A percentile compares a stretch with the other conserved stretches of the same genome.
Conservation (phyloP, 305 asterid species). For the Fraxinus nigra region DNA sequence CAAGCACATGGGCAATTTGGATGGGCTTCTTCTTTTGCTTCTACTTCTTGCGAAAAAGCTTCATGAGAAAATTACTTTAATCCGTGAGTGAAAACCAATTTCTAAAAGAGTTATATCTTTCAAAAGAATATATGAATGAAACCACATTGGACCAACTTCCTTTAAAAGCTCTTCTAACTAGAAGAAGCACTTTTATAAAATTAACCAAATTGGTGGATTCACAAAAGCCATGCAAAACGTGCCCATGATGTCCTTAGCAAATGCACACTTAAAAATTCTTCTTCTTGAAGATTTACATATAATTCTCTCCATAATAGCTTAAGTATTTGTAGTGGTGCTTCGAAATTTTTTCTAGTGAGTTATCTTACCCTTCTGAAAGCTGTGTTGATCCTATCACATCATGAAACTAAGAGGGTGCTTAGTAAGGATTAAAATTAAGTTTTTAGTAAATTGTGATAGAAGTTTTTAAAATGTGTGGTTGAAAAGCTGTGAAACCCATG, state of each 20-base stretch:
- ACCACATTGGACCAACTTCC: not conserved
- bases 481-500: too few relatives aligned
- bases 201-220: not conserved
- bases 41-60: not conserved
- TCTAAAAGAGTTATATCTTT: not conserved
- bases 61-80: not conserved
- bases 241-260: constrained; percentile 1
- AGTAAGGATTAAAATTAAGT: too few relatives aligned
- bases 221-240: not conserved
- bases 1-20: not conserved
- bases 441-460: too few relatives aligned
- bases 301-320: not conserved
- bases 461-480: too few relatives aligned
- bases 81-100: not conserved
- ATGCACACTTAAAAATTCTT: not conserved
- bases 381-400: constrained; percentile 1
- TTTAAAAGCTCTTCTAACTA: not conserved
- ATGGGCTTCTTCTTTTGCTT: not conserved
- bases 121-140: not conserved
- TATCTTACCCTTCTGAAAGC: not conserved
- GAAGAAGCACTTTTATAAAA: not conserved
- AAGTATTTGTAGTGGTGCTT: not conserved
- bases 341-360: not conserved
- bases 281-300: not conserved
- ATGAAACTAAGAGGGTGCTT: not conserved